These are phyloP conservation scores for Strobilomyces echinocephalus DNA, from an alignment of 768 basidiomycete species.

Conservation along the genomic window DNA sequence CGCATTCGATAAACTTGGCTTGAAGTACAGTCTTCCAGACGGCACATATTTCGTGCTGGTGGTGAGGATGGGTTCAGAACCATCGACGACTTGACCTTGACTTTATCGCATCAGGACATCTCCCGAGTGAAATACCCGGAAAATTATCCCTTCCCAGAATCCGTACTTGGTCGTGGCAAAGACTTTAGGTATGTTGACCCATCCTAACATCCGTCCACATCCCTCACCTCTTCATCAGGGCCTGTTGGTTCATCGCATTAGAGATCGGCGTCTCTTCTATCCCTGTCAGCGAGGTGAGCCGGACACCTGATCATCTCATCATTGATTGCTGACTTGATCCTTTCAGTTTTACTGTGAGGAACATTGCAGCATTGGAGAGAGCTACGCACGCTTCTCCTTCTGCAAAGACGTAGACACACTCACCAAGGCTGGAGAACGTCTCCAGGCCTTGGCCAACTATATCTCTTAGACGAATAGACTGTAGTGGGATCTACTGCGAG, in stretches of 20 bases:
- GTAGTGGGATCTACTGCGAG: not conserved
- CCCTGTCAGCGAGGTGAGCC: constrained; percentile 88
- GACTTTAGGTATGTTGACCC: constrained; percentile 68
- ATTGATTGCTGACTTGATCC: constrained; percentile 5
- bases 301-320: not conserved
- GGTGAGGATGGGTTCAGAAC: constrained; percentile 40
- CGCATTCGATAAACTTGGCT: constrained; percentile 77
- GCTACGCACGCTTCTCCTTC: constrained; percentile 85
- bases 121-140: constrained; percentile 76
- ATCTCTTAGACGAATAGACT: constrained; percentile 24
- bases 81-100: not conserved
- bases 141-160: constrained; percentile 76
- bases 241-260: constrained; percentile 93
- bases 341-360: constrained; percentile 86
- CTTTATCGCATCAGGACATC: constrained; percentile 52
- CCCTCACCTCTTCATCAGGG: constrained; percentile 41
- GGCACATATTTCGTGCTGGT: constrained; percentile 89
- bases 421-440: constrained; percentile 72
- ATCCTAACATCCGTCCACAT: not conserved
- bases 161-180: constrained; percentile 70
- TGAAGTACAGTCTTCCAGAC: constrained; percentile 84
- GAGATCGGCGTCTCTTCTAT: constrained; percentile 90
- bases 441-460: constrained; percentile 70
- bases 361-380: constrained; percentile 82
- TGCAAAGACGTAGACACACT: constrained; percentile 93